phyloP scores from a whole-genome alignment of 257 asterid genomes.

The Agastache rugosa region DNA sequence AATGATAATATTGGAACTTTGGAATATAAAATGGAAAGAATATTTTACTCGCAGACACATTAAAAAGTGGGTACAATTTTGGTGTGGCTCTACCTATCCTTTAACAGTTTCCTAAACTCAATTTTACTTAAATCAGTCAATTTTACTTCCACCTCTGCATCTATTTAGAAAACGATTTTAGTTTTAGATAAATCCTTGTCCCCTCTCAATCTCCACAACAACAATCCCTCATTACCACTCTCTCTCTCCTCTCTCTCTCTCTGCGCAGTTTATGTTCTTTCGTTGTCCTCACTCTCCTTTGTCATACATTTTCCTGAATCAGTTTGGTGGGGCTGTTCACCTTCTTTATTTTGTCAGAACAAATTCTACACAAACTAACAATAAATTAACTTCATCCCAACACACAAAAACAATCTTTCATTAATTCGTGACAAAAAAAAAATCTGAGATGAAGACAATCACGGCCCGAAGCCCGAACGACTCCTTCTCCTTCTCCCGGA shows the following conservation, averaged over 20 bases:
- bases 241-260: constrained; percentile 26
- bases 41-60: neutral
- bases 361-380: constrained; percentile 26
- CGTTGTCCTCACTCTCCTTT: constrained; percentile 17
- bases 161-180: constrained; percentile 23
- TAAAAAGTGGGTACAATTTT: constrained; percentile 43
- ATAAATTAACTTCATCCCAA: constrained; percentile 40
- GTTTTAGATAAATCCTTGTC: constrained; percentile 39
- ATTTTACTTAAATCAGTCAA: constrained; percentile 30
- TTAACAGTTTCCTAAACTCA: constrained; percentile 41
- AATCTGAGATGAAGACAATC: constrained; percentile 60
- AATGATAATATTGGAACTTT: neutral
- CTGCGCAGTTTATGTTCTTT: constrained; percentile 6
- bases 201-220: constrained; percentile 16
- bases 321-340: constrained; percentile 78
- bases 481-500: constrained; percentile 84
- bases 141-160: neutral
- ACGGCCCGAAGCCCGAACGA: constrained; percentile 66
- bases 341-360: constrained; percentile 57
- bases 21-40: neutral
- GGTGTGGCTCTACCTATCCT: constrained; percentile 52
- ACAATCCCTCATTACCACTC: constrained; percentile 19
- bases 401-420: neutral
- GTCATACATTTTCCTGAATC: constrained; percentile 33
- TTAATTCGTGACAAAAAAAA: neutral